Evolutionary conservation across 495 filamentous ascomycete genomes (phyloP), one percentile per base, ranked within the genome.

Genomic region (Podospora tetraspora): DNA sequence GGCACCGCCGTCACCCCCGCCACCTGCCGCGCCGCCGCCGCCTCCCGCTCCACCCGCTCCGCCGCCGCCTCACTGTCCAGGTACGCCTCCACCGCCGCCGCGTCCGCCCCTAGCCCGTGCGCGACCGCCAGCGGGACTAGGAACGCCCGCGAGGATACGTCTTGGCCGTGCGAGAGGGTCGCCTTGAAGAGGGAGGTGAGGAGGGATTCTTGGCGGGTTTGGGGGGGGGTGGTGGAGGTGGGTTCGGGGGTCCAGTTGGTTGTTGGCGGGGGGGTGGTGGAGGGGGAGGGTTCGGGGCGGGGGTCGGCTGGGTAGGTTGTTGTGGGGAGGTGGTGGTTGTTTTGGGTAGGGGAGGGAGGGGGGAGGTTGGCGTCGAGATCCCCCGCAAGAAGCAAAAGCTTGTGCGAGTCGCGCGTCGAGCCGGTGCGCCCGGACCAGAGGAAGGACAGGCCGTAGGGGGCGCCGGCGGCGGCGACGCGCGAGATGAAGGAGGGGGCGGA

Each of bases 391-490:
- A 92, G 87, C 30, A 95, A 82, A 62, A 97, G 74, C 61, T 91
- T 87, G 76, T 96, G 92, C 59, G 87, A 89, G 71, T 94, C 89
- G 57, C 88, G 78, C 30, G 92, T 91, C 62, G 86, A 89, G 7
- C 93, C 93, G 19, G 88, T 91, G 52, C 82, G 86, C 37, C 93
- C 92, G 8, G 85, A 84, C 72, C 90, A 92, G 59, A 78, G 83
- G 79, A 95, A 93, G 57, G 79, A 73, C 68, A 96, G 91, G 13
- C 88, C 91, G 16, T 75, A 66, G 56, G 66, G 57, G 22, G 43
- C 56, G 10, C 64, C 76, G 23, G 68, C 62, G 16, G 11, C 16
- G 12, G 57, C 32, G 37, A 78, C 56, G n/a, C 70, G 71, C 23
- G 58, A 32, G 57, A 76, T 52, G 61, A 75, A 63, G 65, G 24